Base-by-base conservation (phyloP, 768 basidiomycete species). In the Multifurca ochricompacta region DNA sequence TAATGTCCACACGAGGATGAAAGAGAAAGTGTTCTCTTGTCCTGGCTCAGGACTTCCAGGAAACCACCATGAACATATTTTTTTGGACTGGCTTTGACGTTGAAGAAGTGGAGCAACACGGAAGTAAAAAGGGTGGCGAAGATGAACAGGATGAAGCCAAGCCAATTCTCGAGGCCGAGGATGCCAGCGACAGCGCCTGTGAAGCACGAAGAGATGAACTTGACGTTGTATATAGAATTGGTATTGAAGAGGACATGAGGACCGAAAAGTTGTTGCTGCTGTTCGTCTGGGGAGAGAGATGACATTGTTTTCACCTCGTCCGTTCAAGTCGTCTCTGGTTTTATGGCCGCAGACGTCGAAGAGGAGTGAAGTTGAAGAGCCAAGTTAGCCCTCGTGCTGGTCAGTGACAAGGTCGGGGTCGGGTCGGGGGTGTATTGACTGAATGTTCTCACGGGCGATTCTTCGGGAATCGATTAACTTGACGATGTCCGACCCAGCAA, bases 1-100 rank as follows among this genome's bases (percentile, higher is more conserved):
- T 51, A 95, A 72, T 32, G 93, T 97, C 93, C 93, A 97, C 19
- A 87, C 85, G 27, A 96, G 78, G 54, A 97, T 78, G 64, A 94
- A 97, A 3, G 91, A 90, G 64, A 91, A 90, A 16, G 85, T 72
- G 60, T 91, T 93, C 69, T 96, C 93, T 69, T 92, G 88, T 9
- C 91, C 91, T 0, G 93, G 58, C 85, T 91, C 43, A 84, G 70
- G 34, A 95, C 70, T 51, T 87, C 87, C 68, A 75, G 70, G 56
- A 80, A 64, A 2, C 86, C 86, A 4, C 81, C 81, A 40, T 76
- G 71, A 16, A 84, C 63, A 67, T 81, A 90, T 62, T 80, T 85
- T 37, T 69, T 62, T 0, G 87, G 83, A 30, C 72, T 74, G 3
- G 82, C 80, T 48, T 76, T 73, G 71, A 88, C 92, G 63, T 90